These are phyloP conservation scores for Megacollybia marginata DNA, from an alignment of 768 basidiomycete genomes.

Conservation along the genomic window DNA sequence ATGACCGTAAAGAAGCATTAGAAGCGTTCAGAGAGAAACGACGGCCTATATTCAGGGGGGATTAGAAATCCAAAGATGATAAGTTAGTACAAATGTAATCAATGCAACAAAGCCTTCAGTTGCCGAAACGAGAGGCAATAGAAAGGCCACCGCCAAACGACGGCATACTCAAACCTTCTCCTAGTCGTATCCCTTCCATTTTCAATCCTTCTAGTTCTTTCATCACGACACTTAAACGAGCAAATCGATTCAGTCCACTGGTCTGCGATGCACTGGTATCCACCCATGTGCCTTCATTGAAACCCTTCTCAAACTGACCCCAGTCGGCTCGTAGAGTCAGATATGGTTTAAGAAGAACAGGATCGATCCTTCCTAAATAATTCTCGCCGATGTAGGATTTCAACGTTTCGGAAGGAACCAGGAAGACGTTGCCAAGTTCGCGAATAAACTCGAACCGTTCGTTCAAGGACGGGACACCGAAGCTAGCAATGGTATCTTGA, in stretches of 20 bases:
- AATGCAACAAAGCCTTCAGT: neutral
- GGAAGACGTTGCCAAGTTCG: conserved; percentile 94
- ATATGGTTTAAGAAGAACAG: conserved; percentile 82
- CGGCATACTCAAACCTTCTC: conserved; percentile 53
- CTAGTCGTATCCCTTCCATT: conserved; percentile 24
- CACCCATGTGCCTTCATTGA: conserved; percentile 54
- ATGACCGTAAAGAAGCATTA: conserved; percentile 79
- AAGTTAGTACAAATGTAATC: neutral
- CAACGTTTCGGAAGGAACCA: conserved; percentile 91
- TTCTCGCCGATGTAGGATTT: conserved; percentile 93
- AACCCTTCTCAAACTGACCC: conserved; percentile 76
- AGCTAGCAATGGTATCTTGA: conserved; percentile 83
- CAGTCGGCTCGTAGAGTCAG: conserved; percentile 88
- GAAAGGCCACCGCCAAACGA: conserved; percentile 48
- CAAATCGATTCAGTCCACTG: conserved; percentile 56
- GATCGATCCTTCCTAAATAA: conserved; percentile 88
- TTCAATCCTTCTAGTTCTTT: conserved; percentile 74
- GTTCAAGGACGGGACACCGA: conserved; percentile 73
- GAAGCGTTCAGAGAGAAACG: conserved; percentile 84
- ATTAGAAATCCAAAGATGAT: conserved; percentile 29
- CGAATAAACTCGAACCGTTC: conserved; percentile 98
- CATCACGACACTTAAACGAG: conserved; percentile 78
- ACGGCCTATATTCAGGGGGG: conserved; percentile 70
- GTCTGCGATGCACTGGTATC: conserved; percentile 31
- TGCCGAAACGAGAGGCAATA: conserved; percentile 35